Evolutionary conservation across 768 basidiomycete genomes (phyloP), one percentile per base, ranked within the genome.

Genomic region (Macrolepiota dolichaula): DNA sequence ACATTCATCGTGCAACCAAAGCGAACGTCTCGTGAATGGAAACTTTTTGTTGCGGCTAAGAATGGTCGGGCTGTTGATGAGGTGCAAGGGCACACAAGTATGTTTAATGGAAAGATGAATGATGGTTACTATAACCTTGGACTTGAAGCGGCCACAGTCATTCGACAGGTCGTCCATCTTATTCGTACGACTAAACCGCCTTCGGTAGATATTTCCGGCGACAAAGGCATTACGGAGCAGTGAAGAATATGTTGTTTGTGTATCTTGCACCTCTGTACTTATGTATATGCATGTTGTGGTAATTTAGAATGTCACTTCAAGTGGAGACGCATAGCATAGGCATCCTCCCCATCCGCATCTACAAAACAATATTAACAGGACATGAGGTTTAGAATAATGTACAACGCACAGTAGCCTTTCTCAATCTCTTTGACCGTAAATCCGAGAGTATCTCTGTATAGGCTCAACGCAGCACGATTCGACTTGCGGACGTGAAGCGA

Each of bases 281-380:
- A 38, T 24, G 52, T n/a, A 12, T 24, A 37, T 40, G 22, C 63
- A 66, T 47, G 70, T 74, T 51, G 72, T 69, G 11, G 62, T 65
- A 17, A 32, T 66, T 9, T 37, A 12, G 4, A 10, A n/a, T 54
- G 12, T 36, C 9, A 22, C 36, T 49, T 79, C 62, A 94, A 76
- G 6, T 80, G 77, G 46, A 94, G 80, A 24, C 87, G 82, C 94
- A 97, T 97, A 2, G 92, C 88, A 69, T 94, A 95, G 22, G 95
- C 95, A 63, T 96, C 94, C 74, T 97, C 94, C 3, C 94, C 94
- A 68, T 97, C 94, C 2, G 94, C 95, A 75, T 96, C 94, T 96
- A 70, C 37, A 27, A 62, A 44, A 13, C 36, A 32, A 36, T 50
- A 12, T 52, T 50, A n/a, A 15, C 15, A 51, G 29, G 36, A 38